Evolutionary conservation across 169 alveolate genomes (phyloP).

Genomic region (Plasmodium falciparum): DNA sequence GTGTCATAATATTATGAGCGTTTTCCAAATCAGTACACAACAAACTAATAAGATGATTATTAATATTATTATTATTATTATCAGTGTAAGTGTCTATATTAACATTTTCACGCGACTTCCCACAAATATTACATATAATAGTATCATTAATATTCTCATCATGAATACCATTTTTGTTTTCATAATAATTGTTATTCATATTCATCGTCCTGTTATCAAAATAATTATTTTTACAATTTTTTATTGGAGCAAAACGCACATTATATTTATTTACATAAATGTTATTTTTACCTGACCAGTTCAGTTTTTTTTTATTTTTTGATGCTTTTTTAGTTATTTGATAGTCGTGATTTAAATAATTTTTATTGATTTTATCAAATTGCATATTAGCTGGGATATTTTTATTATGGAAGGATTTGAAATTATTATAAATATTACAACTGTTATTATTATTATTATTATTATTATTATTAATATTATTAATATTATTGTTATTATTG

Average conservation of each 20-base stretch:
- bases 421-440: not conserved
- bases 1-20: no score
- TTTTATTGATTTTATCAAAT: conserved; percentile 3
- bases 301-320: conserved; percentile 38
- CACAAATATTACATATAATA: not conserved
- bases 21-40: no score
- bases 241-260: conserved; percentile 26
- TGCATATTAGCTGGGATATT: not conserved
- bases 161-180: not conserved
- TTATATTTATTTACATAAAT: conserved; percentile 32
- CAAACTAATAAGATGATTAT: no score
- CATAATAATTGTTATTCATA: conserved; percentile 12
- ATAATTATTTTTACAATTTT: conserved; percentile 17
- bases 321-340: conserved; percentile 25
- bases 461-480: not conserved
- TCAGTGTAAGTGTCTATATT: not conserved
- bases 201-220: conserved; percentile 23
- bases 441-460: conserved; percentile 1
- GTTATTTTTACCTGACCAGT: conserved; percentile 58
- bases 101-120: not conserved
- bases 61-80: not conserved
- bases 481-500: not conserved
- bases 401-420: not conserved
- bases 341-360: conserved; percentile 20
- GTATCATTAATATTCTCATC: not conserved